Base-by-base conservation (phyloP, 345 rosid genomes). In the Salix purpurea region DNA sequence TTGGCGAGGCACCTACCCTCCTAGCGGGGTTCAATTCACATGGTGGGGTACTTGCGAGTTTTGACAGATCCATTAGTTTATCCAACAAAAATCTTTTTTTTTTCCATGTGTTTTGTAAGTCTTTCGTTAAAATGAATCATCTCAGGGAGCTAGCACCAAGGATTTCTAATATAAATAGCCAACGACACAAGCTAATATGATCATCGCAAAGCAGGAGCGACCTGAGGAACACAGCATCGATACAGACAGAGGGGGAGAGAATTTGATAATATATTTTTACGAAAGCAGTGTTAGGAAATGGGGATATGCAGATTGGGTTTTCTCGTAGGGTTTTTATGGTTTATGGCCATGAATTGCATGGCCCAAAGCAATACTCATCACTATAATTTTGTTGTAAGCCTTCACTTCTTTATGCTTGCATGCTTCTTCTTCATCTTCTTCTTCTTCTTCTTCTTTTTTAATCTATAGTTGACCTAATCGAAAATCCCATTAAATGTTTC, bases 311-410 rank as follows among this genome's bases (percentile, higher is more conserved):
- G 32, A 28, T 10, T 14, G 65, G 14, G 71, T 46, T 75, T 75
- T 5, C n/a, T 66, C 8, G 23, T 67, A 36, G 34, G 34, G n/a
- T 3, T 75, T 32, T 4, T 75, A n/a, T 44, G 62, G 39, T 48
- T 75, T 34, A 36, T 75, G 34, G 6, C 37, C 64, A 4, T 75
- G 7, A 13, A 75, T 48, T 48, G 77, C 64, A 48, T 32, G 42
- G 73, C 78, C 15, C 1, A 8, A 0, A 11, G 32, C 30, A 14
- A 8, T 3, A n/a, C 23, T n/a, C 73, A 26, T 18, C 19, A 15
- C 65, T 76, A 76, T 68, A 39, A 56, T 76, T 76, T 76, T 37
- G 78, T 76, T 54, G 78, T 76, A 68, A 68, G 78, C 69, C 5
- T 10, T 36, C 14, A 8, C 44, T 65, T 64, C 26, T 11, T 11